phyloP scores from a whole-genome alignment of 2,329 filamentous ascomycete species.

The Davidsoniella eucalypti region DNA sequence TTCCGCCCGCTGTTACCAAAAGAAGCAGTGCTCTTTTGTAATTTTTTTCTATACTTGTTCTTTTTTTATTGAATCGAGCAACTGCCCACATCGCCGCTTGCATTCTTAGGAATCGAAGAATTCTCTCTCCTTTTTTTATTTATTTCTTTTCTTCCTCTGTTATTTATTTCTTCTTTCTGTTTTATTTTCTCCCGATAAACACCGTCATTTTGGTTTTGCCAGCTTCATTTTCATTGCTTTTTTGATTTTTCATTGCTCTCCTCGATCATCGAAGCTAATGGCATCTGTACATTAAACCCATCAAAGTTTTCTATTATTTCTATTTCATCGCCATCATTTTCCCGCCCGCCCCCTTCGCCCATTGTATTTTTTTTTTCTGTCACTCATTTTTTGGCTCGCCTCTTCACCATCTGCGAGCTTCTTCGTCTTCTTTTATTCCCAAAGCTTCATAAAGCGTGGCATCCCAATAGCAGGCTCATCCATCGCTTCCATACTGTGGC shows the following conservation, averaged over 20 bases:
- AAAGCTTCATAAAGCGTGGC: no score
- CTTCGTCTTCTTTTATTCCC: no score
- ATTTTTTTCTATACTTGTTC: background rate
- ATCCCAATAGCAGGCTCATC: no score
- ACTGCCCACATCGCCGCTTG: no score
- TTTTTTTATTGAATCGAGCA: no score
- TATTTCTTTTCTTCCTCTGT: background rate
- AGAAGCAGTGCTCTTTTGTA: background rate
- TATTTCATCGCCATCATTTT: background rate
- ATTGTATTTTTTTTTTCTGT: slow-evolving; percentile 2
- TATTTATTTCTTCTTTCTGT: background rate
- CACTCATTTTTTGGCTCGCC: no score
- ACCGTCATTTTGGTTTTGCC: no score
- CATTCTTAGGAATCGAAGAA: no score
- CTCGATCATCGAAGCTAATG: slow-evolving; percentile 14
- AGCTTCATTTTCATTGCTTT: no score
- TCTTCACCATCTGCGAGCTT: no score
- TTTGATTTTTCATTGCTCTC: no score
- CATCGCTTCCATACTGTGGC: no score
- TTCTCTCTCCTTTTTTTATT: slow-evolving; percentile 13
- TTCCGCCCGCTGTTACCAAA: background rate
- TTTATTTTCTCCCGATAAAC: background rate
- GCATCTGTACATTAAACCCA: slow-evolving; percentile 19
- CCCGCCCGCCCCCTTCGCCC: background rate
- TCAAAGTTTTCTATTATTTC: slow-evolving; percentile 7